Base-by-base conservation (phyloP, 345 rosid genomes). In the Salix udensis region DNA sequence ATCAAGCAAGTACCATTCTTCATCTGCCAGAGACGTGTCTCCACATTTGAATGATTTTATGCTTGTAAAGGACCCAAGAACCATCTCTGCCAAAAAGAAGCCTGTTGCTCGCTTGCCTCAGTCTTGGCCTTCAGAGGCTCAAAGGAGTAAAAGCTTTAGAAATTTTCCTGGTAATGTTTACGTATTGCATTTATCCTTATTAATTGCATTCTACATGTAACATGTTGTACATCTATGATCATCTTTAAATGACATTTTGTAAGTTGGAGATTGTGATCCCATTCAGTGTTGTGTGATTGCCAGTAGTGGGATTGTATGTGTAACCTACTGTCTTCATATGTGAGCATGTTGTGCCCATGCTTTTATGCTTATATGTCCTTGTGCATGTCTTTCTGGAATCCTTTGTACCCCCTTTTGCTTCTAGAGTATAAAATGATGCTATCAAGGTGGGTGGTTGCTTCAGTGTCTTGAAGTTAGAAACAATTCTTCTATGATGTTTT, bases 31-130 rank as follows among this genome's bases (percentile, higher is more conserved):
- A 75, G 84, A 78, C 80, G 34, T 23, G 84, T 84, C 92, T 18
- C 78, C 85, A 62, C 70, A 82, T 75, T 77, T 89, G 78, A 97
- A 96, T 86, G 92, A 91, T 77, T 83, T 89, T 73, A 84, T 91
- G 88, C 84, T 84, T 70, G 79, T 86, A 62, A 96, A 91, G 77
- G 99, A 96, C 78, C 83, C 90, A 31, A 91, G 94, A 85, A 86
- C 88, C 23, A 72, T 80, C 79, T 90, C 88, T 26, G 91, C 80
- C 55, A 96, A 80, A 86, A 92, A 89, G 84, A 89, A 86, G 75
- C 88, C 67, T 64, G 85, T 65, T 80, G 72, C 83, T 14, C 88
- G 71, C 68, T 80, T 90, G 84, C 89, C 92, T 21, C 88, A 75
- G 73, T 92, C 99, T 60, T 89, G 90, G 93, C 94, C 94, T 71